These are phyloP conservation scores for Pyrus bretschneideri DNA, from an alignment of 306 rosid species.

Conservation along the genomic window DNA sequence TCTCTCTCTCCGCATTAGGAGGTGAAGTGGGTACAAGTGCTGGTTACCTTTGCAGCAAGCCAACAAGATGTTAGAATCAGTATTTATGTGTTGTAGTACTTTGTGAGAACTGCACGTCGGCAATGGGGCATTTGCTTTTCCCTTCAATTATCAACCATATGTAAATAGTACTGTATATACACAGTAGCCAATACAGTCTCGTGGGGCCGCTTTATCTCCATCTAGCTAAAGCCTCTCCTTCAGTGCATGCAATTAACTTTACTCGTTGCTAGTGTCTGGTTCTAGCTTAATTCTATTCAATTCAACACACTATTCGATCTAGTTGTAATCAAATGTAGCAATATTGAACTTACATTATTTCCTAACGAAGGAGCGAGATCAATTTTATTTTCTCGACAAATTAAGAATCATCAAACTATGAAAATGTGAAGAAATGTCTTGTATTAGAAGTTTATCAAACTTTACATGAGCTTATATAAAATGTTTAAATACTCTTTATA, in stretches of 20 bases:
- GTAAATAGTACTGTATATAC: not conserved
- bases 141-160: not conserved
- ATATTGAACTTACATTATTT: not conserved
- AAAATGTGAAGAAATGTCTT: no score
- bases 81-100: not conserved
- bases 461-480: no score
- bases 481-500: not conserved
- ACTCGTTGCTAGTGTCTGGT: not conserved
- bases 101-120: not conserved
- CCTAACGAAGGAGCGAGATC: no score
- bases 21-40: not conserved
- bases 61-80: not conserved
- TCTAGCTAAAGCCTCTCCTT: not conserved
- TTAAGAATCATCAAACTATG: not conserved
- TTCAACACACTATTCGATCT: not conserved
- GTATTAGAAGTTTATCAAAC: not conserved
- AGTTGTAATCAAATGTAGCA: not conserved
- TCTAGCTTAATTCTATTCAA: not conserved
- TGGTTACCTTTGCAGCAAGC: not conserved
- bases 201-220: not conserved
- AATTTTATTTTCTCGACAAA: no score
- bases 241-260: not conserved
- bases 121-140: not conserved
- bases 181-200: not conserved
- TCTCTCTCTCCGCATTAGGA: not conserved